Evolutionary conservation across 306 rosid genomes (phyloP), one percentile per base, ranked within the genome.

Genomic region (Vachellia pachyceras): DNA sequence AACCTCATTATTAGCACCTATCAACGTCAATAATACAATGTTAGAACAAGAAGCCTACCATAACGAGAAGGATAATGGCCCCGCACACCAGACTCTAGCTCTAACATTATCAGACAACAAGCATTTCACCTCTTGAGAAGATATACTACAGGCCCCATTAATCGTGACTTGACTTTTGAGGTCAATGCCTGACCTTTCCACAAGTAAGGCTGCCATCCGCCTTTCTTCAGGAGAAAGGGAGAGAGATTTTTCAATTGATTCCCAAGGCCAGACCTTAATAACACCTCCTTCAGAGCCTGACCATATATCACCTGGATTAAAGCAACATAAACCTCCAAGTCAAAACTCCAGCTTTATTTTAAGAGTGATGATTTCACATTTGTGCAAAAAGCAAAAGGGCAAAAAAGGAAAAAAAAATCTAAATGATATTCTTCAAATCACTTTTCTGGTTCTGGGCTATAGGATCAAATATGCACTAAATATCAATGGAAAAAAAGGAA

Each of bases 201-300:
- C 98, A 69, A 96, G 93, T 64, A 96, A 87, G 80, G 99, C 98
- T 47, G 99, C 98, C 99, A 96, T 96, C 72, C 92, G 97, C 73
- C 84, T 90, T 86, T 96, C 99, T 89, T 89, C 98, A 0, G 99
- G 88, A 75, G 95, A 92, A 3, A 93, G 77, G 41, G 94, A 96
- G 7, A 96, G 93, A 81, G 98, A 94, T 77, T 96, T 96, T 87
- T 93, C 97, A 14, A 96, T 77, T 18, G 98, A 91, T 85, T 96
- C 99, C 97, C 97, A 93, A 18, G 97, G 99, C 98, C 99, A 96
- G 74, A 93, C 86, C 89, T 88, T 93, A 68, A 96, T 86, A 79
- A 86, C 54, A 81, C 98, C 99, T 39, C 98, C 97, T 72, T 96
- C 99, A 23, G 92, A 90, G 60, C 99, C 99, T 0, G 97, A 92